Percentiles rank a stretch among this genome's conserved stretches.
Evolutionary conservation across 2,329 filamentous ascomycete species (phyloP).

Genomic region (Aspergillus oerlinghausenensis): DNA sequence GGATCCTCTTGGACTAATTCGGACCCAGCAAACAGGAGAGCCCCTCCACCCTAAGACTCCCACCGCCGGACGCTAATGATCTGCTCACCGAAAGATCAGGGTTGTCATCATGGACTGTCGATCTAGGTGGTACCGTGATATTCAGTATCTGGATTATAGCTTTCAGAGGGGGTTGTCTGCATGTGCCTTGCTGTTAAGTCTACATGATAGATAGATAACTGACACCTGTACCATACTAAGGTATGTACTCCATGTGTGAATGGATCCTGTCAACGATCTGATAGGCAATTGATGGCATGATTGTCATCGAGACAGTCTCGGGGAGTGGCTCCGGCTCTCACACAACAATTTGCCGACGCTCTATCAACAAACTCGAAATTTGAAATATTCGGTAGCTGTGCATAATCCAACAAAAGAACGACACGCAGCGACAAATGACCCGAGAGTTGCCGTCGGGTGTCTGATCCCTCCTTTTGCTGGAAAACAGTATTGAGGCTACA

Average conservation of each 20-base stretch:
- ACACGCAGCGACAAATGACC: conserved; percentile 2
- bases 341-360: neutral
- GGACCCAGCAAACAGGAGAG: neutral
- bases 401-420: conserved; percentile 5
- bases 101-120: neutral
- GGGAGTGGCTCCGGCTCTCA: neutral
- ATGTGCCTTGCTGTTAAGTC: neutral
- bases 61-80: neutral
- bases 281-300: neutral
- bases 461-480: neutral
- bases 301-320: neutral
- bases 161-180: neutral
- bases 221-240: too few relatives aligned
- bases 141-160: neutral
- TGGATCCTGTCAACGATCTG: neutral
- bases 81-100: neutral
- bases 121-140: too few relatives aligned
- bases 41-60: neutral
- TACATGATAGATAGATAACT: neutral
- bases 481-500: conserved; percentile 21
- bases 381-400: neutral
- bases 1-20: neutral
- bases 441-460: neutral
- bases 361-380: neutral
- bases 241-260: neutral